These are phyloP conservation scores for Penicillium brevicompactum DNA, from an alignment of 2,329 filamentous ascomycete genomes.

Conservation along the genomic window DNA sequence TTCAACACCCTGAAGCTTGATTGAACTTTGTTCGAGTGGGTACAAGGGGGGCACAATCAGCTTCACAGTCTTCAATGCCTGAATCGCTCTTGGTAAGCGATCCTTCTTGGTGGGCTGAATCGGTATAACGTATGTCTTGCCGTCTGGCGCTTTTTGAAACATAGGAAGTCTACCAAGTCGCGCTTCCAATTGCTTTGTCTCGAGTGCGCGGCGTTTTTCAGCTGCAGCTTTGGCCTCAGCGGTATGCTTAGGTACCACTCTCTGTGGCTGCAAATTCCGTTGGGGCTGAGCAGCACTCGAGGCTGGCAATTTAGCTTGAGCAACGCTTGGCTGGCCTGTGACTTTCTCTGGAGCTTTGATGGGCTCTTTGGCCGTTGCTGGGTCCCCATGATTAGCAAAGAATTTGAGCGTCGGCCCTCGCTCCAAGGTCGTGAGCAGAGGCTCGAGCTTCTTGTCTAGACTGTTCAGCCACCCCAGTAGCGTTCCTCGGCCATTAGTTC, in stretches of 20 bases:
- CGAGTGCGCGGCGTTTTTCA: conserved; percentile 63
- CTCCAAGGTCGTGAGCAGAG: conserved; percentile 67
- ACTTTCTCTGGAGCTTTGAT: conserved; percentile 4
- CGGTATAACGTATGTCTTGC: conserved; percentile 69
- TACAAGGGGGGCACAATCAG: conserved; percentile 72
- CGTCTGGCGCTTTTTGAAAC: conserved; percentile 71
- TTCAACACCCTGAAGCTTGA: conserved; percentile 67
- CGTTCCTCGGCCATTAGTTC: conserved; percentile 49
- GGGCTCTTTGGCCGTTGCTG: conserved; percentile 31
- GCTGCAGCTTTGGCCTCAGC: conserved; percentile 64
- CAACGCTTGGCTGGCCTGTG: neutral
- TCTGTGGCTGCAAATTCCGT: conserved; percentile 10
- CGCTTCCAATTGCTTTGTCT: conserved; percentile 73
- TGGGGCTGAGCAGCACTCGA: neutral
- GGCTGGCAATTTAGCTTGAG: neutral
- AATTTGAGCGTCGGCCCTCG: conserved; percentile 74
- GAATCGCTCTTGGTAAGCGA: conserved; percentile 64
- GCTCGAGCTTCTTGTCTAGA: conserved; percentile 72
- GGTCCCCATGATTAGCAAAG: conserved; percentile 57
- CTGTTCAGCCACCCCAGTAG: conserved; percentile 68
- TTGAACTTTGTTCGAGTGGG: conserved; percentile 67
- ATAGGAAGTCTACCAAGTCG: conserved; percentile 68
- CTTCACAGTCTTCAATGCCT: conserved; percentile 64
- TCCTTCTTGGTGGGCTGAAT: conserved; percentile 65
- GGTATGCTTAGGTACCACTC: conserved; percentile 55